These are phyloP conservation scores for Lactarius quietus DNA, from an alignment of 768 basidiomycete species.

Conservation along the genomic window DNA sequence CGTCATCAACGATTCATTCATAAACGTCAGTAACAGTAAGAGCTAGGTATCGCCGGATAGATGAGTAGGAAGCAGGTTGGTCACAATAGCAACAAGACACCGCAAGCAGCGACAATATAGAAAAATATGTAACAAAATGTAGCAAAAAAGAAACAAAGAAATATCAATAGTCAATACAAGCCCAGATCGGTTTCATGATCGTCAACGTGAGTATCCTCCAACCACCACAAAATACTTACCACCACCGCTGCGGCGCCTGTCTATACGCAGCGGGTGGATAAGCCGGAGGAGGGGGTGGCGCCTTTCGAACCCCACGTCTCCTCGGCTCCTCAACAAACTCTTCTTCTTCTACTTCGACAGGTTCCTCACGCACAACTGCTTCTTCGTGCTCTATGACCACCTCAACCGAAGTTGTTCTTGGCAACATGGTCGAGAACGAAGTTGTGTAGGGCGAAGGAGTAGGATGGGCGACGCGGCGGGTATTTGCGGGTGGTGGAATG, in stretches of 20 bases:
- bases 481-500: slow-evolving; percentile 74
- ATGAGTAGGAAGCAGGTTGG: slow-evolving; percentile 13
- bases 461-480: slow-evolving; percentile 69
- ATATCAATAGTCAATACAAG: slow-evolving; percentile 22
- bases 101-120: slow-evolving; percentile 23
- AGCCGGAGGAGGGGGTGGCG: slow-evolving; percentile 46
- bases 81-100: slow-evolving; percentile 14
- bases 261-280: slow-evolving; percentile 36
- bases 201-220: slow-evolving; percentile 1
- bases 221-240: slow-evolving; percentile 22
- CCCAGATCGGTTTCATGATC: slow-evolving; percentile 22
- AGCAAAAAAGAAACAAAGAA: background rate
- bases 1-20: slow-evolving; percentile 23
- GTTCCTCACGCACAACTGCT: slow-evolving; percentile 31
- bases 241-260: slow-evolving; percentile 22
- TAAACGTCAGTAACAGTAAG: slow-evolving; percentile 17
- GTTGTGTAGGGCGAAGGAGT: slow-evolving; percentile 60
- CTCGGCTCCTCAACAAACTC: slow-evolving; percentile 44
- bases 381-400: slow-evolving; percentile 57
- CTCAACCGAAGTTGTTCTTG: slow-evolving; percentile 71
- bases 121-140: slow-evolving; percentile 18
- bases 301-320: slow-evolving; percentile 39
- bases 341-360: slow-evolving; percentile 40
- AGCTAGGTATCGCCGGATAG: slow-evolving; percentile 22
- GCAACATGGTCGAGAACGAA: slow-evolving; percentile 55